Base-by-base conservation (phyloP, 768 basidiomycete genomes). In the Paxillus involutus region DNA sequence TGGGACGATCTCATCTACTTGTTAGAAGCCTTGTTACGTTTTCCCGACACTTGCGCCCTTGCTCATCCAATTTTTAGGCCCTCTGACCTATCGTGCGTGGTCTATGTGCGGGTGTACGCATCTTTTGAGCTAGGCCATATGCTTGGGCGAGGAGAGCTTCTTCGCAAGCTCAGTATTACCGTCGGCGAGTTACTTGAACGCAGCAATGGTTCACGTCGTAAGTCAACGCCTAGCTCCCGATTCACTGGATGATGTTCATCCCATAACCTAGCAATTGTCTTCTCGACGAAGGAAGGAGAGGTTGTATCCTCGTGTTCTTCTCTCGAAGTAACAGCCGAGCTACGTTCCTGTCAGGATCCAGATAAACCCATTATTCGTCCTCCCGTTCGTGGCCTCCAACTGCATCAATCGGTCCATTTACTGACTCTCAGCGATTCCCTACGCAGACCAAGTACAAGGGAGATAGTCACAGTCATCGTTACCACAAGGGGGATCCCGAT, bases 81-180 rank as follows among this genome's bases (percentile, higher is more conserved):
- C 13, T 26, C 35, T 19, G 33, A 45, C 16, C 19, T 10, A 12
- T 44, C 33, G 3, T 12, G 14, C 16, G 32, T 17, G 13, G 17
- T 52, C 37, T 11, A 14, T 16, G 7, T 52, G 14, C 30, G 11
- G 4, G 19, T 51, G 7, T 51, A 36, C 19, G 50, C 50, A 2
- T 51, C 50, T 10, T 52, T 45, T 19, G 43, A 52, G 36, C 26
- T 52, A 11, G 43, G 14, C 4, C 33, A 26, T n/a, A 51, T 51
- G 49, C 33, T 51, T 16, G 49, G 49, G n/a, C 40, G 26, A 19
- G 49, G 49, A 32, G 41, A 51, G 19, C n/a, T 43, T 11, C 40
- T 50, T 1, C 21, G 21, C 40, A 50, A 9, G 26, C 16, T 42
- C 4, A 13, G 30, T 10, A 42, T 53, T 24, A 40, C 16, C 19